Conservation (phyloP, 345 rosid species). For the Xanthoceras sorbifolium region DNA sequence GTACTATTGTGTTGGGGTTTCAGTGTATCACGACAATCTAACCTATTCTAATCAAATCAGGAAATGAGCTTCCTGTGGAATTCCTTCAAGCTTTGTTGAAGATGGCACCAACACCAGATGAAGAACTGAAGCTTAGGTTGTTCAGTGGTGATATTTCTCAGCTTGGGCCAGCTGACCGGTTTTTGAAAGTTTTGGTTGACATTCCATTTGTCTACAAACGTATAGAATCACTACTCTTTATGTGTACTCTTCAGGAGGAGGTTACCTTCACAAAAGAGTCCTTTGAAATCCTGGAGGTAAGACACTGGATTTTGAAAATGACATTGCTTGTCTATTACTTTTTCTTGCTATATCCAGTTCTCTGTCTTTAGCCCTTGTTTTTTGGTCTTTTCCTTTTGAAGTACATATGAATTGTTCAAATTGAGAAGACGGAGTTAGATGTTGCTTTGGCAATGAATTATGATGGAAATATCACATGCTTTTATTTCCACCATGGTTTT, state of each 20-base stretch:
- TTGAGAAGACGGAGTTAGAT: background rate
- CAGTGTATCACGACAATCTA: constrained; percentile 16
- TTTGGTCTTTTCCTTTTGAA: background rate
- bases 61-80: constrained; percentile 90
- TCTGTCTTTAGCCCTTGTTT: background rate
- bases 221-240: constrained; percentile 82
- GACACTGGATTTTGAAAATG: constrained; percentile 20
- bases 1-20: constrained; percentile 17
- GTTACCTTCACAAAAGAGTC: constrained; percentile 64
- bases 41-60: constrained; percentile 49
- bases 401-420: background rate
- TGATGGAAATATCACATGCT: background rate
- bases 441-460: background rate
- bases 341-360: constrained; percentile 4
- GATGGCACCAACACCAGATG: constrained; percentile 94
- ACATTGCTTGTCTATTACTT: constrained; percentile 12
- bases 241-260: constrained; percentile 87
- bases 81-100: constrained; percentile 80
- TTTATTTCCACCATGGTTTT: background rate
- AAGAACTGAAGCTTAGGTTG: constrained; percentile 95
- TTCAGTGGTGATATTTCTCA: constrained; percentile 71
- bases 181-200: constrained; percentile 76
- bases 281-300: constrained; percentile 79
- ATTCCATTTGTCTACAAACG: constrained; percentile 91
- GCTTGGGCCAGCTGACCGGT: constrained; percentile 93